Evolutionary conservation across 2,329 filamentous ascomycete species (phyloP).

Genomic region (Cladorrhinum sp.): DNA sequence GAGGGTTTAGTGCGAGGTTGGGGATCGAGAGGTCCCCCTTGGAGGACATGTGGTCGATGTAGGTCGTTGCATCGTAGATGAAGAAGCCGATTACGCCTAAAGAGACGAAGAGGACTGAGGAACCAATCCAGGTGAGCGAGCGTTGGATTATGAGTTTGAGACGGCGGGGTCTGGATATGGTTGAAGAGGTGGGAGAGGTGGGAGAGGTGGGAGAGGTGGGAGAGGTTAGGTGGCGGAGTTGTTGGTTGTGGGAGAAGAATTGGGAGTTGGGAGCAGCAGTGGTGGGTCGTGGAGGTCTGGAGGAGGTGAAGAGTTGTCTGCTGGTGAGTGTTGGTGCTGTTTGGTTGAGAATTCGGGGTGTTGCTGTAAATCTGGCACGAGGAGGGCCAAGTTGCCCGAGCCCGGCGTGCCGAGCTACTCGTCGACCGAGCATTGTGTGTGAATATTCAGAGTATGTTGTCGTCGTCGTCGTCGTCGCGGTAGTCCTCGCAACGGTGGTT

Average conservation of each 20-base stretch:
- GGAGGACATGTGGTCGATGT: constrained; percentile 63
- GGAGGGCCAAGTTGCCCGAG: background rate
- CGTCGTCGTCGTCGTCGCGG: background rate
- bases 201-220: constrained; percentile 22
- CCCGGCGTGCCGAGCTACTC: constrained; percentile 18
- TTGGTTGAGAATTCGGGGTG: constrained; percentile 3
- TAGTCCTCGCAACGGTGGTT: background rate
- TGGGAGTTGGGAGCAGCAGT: constrained; percentile 21
- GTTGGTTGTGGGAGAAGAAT: background rate
- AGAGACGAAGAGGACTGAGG: constrained; percentile 69
- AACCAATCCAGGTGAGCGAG: constrained; percentile 68
- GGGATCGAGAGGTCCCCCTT: constrained; percentile 78
- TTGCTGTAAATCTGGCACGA: constrained; percentile 1
- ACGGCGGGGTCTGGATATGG: constrained; percentile 45
- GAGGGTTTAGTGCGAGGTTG: constrained; percentile 74
- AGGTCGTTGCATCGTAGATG: constrained; percentile 88
- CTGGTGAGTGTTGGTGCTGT: background rate
- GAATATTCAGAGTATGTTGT: background rate
- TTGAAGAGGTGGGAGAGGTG: constrained; percentile 32
- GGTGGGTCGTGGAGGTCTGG: constrained; percentile 8
- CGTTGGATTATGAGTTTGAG: constrained; percentile 50
- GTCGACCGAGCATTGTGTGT: constrained; percentile 21
- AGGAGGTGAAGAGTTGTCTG: constrained; percentile 2
- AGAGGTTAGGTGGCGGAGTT: constrained; percentile 14
- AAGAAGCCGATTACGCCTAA: constrained; percentile 79